phyloP scores from a whole-genome alignment of 2,329 filamentous ascomycete genomes.

The Neonectria hederae region DNA sequence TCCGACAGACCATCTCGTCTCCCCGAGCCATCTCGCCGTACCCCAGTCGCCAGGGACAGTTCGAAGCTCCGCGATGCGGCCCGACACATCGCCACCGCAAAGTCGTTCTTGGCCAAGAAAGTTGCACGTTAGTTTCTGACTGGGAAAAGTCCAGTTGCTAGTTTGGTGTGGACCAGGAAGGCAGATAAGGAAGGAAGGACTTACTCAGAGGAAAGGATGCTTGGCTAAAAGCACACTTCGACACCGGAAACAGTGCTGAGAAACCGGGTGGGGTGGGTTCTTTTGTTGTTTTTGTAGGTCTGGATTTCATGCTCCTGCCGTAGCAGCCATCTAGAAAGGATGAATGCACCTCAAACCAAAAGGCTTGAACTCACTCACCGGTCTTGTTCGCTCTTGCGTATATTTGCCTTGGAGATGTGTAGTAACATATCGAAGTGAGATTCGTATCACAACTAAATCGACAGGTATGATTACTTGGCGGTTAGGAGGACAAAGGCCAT shows the following conservation, averaged over 20 bases:
- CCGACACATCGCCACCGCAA: background rate
- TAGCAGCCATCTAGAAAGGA: background rate
- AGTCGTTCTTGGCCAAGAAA: background rate
- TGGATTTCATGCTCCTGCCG: background rate
- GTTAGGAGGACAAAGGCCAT: too few species aligned
- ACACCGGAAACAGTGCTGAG: background rate
- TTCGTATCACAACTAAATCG: too few species aligned
- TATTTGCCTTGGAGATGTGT: too few species aligned
- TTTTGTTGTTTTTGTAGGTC: background rate
- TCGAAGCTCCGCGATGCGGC: constrained; percentile 5
- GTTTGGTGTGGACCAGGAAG: background rate
- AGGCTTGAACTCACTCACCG: too few species aligned
- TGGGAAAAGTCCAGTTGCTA: background rate
- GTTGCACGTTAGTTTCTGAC: background rate
- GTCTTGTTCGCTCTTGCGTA: too few species aligned
- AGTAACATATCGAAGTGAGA: too few species aligned
- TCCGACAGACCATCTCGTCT: background rate
- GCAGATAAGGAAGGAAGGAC: background rate
- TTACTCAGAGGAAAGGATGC: background rate
- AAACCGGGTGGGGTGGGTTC: background rate
- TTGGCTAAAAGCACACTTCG: background rate
- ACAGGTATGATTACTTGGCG: too few species aligned
- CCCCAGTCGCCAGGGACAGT: background rate
- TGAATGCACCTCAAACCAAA: too few species aligned
- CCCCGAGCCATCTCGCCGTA: background rate